These are phyloP conservation scores for Lachnellula occidentalis DNA, from an alignment of 2,329 filamentous ascomycete genomes.

Conservation along the genomic window DNA sequence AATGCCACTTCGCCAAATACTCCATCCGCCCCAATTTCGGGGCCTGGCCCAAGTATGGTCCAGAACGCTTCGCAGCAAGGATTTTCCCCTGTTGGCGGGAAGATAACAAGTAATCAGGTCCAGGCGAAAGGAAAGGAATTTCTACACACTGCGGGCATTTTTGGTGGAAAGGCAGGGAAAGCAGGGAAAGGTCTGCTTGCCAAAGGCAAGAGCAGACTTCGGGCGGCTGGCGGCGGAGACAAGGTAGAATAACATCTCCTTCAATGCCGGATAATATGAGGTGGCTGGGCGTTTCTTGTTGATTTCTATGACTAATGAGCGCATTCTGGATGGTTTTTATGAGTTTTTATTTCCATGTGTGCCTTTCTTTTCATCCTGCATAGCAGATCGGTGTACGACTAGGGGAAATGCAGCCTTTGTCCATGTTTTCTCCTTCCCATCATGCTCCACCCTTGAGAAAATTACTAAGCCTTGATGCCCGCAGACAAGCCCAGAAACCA, in stretches of 20 bases:
- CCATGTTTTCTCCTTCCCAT: conserved; percentile 25
- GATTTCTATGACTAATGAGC: conserved; percentile 24
- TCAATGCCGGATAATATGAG: conserved; percentile 29
- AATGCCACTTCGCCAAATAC: conserved; percentile 39
- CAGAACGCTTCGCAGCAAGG: conserved; percentile 22
- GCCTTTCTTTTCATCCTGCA: conserved; percentile 22
- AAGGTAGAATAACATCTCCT: conserved; percentile 72
- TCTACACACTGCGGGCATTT: conserved; percentile 71
- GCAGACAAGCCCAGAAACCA: conserved; percentile 34
- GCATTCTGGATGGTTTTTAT: conserved; percentile 15
- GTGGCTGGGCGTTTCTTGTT: conserved; percentile 25
- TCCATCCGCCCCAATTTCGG: conserved; percentile 16
- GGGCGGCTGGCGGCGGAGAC: conserved; percentile 55
- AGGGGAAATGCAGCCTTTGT: conserved; percentile 28
- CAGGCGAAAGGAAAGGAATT: conserved; percentile 79
- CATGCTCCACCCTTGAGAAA: conserved; percentile 23
- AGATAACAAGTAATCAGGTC: conserved; percentile 33
- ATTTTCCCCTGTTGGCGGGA: conserved; percentile 21
- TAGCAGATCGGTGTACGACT: conserved; percentile 30
- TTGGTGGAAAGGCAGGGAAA: conserved; percentile 65
- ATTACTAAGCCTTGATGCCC: conserved; percentile 28
- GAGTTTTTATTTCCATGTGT: conserved; percentile 18
- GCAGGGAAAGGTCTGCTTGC: conserved; percentile 87
- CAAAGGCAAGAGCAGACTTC: conserved; percentile 82
- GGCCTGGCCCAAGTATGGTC: conserved; percentile 15